Evolutionary conservation across 1,139 yeast genomes (phyloP).

Genomic region (Ashbya aceris): DNA sequence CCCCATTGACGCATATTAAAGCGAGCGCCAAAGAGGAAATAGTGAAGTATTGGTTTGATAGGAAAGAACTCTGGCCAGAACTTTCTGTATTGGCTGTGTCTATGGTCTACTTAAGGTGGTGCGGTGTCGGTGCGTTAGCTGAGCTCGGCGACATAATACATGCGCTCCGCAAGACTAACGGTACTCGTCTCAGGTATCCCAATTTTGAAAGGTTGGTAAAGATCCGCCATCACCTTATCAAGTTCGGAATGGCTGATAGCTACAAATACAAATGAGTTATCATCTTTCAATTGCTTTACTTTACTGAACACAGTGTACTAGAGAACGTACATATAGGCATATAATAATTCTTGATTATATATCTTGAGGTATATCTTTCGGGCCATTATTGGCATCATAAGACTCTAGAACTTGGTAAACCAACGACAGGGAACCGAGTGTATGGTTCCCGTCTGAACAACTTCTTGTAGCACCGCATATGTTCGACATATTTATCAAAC

Average conservation of each 20-base stretch:
- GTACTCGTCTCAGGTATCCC: background rate
- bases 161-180: conserved; percentile 1
- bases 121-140: background rate
- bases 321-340: background rate
- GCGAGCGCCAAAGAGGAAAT: background rate
- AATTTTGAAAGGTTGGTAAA: conserved; percentile 1
- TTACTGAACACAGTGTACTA: too few relatives aligned
- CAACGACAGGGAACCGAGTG: too few relatives aligned
- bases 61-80: conserved; percentile 4
- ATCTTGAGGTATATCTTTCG: too few relatives aligned
- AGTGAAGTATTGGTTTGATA: conserved; percentile 4
- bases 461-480: conserved; percentile 52
- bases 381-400: too few relatives aligned
- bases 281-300: too few relatives aligned
- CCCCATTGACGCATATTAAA: background rate
- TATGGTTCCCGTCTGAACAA: conserved; percentile 13
- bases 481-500: conserved; percentile 79
- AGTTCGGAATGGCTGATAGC: conserved; percentile 32
- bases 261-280: background rate
- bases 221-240: conserved; percentile 30
- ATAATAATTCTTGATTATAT: too few relatives aligned
- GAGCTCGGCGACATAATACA: background rate
- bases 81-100: conserved; percentile 1
- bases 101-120: background rate
- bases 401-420: too few relatives aligned